Evolutionary conservation across 129 eudicot genomes (phyloP).

Genomic region (Daucus carota): DH1_v3.0 NC_030384.2:33767001-33767500

Average conservation of each 20-base stretch:
- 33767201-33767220: slow-evolving; percentile 79
- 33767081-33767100: slow-evolving; percentile 13
- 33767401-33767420: neutral
- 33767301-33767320: slow-evolving; percentile 49
- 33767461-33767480: neutral
- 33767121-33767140: slow-evolving; percentile 19
- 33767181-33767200: slow-evolving; percentile 82
- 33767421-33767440: neutral
- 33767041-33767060: slow-evolving; percentile 52
- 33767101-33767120: slow-evolving; percentile 10
- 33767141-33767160: slow-evolving; percentile 74
- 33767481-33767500: neutral
- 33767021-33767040: slow-evolving; percentile 70
- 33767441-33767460: neutral
- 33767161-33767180: slow-evolving; percentile 77
- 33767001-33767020: slow-evolving; percentile 1
- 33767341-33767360: slow-evolving; percentile 83
- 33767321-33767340: slow-evolving; percentile 81
- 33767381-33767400: neutral
- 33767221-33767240: slow-evolving; percentile 45
- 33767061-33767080: slow-evolving; percentile 83
- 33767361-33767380: slow-evolving; percentile 17
- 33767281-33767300: neutral
- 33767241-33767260: slow-evolving; percentile 8
- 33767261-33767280: neutral